A percentile compares a stretch with the other conserved stretches of the same genome.
Conservation (phyloP, 352 stramenopile species). For the Saprolegnia parasitica region DNA sequence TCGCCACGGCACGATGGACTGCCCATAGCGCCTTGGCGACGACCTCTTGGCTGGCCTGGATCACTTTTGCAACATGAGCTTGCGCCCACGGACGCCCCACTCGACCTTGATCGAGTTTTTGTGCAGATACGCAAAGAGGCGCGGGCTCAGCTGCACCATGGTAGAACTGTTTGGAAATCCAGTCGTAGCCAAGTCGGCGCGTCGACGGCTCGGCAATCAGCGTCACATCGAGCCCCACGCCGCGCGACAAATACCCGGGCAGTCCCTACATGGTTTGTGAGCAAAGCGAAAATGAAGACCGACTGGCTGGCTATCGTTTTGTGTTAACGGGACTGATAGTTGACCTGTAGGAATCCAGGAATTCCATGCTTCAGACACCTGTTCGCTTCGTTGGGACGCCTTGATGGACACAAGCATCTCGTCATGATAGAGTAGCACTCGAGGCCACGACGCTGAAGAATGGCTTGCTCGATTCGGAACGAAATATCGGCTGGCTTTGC, state of each 20-base stretch:
- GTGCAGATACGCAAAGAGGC: neutral
- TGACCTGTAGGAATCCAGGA: no score
- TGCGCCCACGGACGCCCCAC: slow-evolving; percentile 1
- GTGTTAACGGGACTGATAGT: no score
- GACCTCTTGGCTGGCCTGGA: neutral
- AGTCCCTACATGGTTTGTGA: neutral
- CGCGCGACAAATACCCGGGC: neutral
- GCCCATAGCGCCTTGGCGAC: slow-evolving; percentile 1
- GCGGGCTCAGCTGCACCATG: neutral
- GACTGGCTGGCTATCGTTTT: no score
- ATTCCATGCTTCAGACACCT: no score
- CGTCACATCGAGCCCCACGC: neutral
- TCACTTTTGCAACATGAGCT: neutral
- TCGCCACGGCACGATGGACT: neutral
- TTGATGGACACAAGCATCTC: no score
- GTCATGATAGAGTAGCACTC: no score
- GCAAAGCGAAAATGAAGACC: no score
- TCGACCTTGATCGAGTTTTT: slow-evolving; percentile 12
- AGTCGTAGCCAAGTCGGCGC: neutral
- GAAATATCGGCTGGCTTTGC: no score
- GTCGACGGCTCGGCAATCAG: neutral
- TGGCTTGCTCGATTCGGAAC: no score
- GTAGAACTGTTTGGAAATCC: slow-evolving; percentile 1
- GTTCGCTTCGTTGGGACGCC: no score
- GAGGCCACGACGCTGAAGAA: no score